phyloP scores from a whole-genome alignment of 2,329 filamentous ascomycete species.

The Colletotrichum nymphaeae region DNA sequence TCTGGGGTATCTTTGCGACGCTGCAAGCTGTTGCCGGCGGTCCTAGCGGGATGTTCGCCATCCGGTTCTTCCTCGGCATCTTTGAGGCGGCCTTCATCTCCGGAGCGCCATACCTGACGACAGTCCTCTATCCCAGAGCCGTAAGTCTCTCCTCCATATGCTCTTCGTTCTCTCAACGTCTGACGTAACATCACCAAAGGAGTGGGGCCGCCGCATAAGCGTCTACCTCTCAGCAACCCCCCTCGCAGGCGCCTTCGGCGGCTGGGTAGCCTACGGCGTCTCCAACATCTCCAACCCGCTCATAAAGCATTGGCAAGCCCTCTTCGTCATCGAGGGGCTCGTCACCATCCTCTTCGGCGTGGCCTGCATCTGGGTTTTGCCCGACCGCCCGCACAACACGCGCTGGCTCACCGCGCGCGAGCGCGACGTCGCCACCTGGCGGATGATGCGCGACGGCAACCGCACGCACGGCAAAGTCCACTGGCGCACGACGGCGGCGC shows the following conservation, averaged over 20 bases:
- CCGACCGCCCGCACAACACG: constrained; percentile 37
- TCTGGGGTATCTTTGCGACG: constrained; percentile 25
- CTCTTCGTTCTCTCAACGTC: fast-evolving
- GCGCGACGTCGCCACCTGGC: constrained; percentile 34
- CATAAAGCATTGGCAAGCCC: constrained; percentile 41
- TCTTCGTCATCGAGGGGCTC: constrained; percentile 50
- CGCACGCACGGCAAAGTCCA: constrained; percentile 27
- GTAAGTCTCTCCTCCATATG: constrained; percentile 40
- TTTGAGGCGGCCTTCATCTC: constrained; percentile 61
- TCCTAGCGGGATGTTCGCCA: constrained; percentile 40
- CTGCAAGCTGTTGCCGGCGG: constrained; percentile 23
- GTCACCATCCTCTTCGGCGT: constrained; percentile 46
- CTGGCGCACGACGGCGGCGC: constrained; percentile 35
- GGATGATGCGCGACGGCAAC: constrained; percentile 38
- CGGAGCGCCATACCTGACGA: constrained; percentile 61
- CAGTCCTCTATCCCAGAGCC: constrained; percentile 62
- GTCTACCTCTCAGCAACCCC: constrained; percentile 67
- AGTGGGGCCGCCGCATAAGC: constrained; percentile 61
- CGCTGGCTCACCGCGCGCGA: constrained; percentile 38
- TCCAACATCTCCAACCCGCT: constrained; percentile 45
- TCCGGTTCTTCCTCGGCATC: constrained; percentile 59
- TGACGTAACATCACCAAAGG: background rate
- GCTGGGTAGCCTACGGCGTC: constrained; percentile 54
- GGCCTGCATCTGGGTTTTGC: constrained; percentile 34
- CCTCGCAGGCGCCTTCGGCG: constrained; percentile 54